phyloP scores from a whole-genome alignment of 2,329 filamentous ascomycete species.

The Fonsecaea pugnacius region DNA sequence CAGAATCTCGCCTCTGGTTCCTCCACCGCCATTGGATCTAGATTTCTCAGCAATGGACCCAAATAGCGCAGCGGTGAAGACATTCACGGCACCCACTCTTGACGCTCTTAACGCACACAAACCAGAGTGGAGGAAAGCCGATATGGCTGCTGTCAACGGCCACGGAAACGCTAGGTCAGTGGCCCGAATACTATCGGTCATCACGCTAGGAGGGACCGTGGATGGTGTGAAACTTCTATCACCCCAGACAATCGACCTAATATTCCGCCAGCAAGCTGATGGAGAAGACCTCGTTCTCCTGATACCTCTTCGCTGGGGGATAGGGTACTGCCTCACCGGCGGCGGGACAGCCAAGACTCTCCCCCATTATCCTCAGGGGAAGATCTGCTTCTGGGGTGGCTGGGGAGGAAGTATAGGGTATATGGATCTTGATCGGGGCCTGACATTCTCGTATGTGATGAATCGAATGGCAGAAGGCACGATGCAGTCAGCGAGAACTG shows the following conservation, averaged over 20 bases:
- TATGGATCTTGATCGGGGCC: conserved; percentile 50
- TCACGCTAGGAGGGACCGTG: conserved; percentile 43
- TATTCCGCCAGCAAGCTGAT: conserved; percentile 51
- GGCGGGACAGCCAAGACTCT: conserved; percentile 36
- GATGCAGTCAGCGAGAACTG: too few species aligned
- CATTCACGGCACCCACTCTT: conserved; percentile 39
- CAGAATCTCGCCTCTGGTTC: conserved; percentile 46
- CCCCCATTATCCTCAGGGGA: conserved; percentile 42
- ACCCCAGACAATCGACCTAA: conserved; percentile 48
- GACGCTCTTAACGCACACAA: conserved; percentile 37
- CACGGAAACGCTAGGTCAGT: conserved; percentile 52
- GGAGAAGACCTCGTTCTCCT: conserved; percentile 49
- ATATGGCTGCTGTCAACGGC: conserved; percentile 52
- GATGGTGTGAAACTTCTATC: conserved; percentile 47
- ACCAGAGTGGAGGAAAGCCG: conserved; percentile 45
- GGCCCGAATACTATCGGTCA: conserved; percentile 48
- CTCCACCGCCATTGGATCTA: conserved; percentile 29
- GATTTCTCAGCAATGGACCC: conserved; percentile 33
- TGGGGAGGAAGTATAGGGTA: conserved; percentile 53
- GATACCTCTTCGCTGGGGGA: conserved; percentile 46
- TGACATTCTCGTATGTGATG: conserved; percentile 55
- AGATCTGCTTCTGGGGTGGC: conserved; percentile 50
- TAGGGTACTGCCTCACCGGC: conserved; percentile 48
- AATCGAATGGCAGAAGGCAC: conserved; percentile 48
- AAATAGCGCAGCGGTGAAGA: conserved; percentile 41